Conservation (phyloP, 495 filamentous ascomycete genomes). For the Penicillium goetzii region DNA sequence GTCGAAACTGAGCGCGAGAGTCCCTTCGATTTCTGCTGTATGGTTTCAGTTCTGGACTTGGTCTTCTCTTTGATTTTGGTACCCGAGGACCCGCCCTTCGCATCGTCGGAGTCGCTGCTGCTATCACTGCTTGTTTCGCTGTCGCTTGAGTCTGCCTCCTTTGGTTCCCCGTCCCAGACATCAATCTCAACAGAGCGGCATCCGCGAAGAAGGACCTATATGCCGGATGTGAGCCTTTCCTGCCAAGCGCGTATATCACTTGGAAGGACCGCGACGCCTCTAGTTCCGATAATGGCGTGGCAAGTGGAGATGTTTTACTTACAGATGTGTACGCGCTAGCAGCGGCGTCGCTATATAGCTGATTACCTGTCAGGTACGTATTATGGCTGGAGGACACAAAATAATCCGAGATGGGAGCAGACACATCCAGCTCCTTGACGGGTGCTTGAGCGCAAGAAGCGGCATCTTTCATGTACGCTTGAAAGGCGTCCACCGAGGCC, state of each 20-base stretch:
- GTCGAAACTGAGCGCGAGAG: constrained; percentile 27
- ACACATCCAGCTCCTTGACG: constrained; percentile 51
- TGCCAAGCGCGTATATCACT: not conserved
- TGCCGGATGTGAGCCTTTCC: not conserved
- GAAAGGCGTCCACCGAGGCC: constrained; percentile 53
- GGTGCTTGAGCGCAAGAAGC: constrained; percentile 48
- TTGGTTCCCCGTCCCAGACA: constrained; percentile 82
- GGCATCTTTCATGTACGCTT: constrained; percentile 63
- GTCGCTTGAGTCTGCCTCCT: constrained; percentile 37
- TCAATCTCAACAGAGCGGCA: constrained; percentile 95
- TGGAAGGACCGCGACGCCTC: not conserved
- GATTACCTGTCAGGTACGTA: constrained; percentile 91
- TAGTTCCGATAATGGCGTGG: too few relatives aligned
- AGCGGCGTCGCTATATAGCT: constrained; percentile 81
- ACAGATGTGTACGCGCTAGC: constrained; percentile 84
- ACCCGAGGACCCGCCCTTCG: constrained; percentile 13
- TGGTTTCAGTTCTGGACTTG: constrained; percentile 24
- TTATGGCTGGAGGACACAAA: constrained; percentile 94
- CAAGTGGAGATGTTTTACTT: constrained; percentile 28
- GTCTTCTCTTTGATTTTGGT: constrained; percentile 23
- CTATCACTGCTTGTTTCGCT: constrained; percentile 30
- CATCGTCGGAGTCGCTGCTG: constrained; percentile 32
- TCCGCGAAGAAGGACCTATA: constrained; percentile 70
- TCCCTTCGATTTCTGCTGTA: constrained; percentile 26
- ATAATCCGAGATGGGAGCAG: constrained; percentile 79